A percentile compares a stretch with the other conserved stretches of the same genome.
phyloP scores from a whole-genome alignment of 352 stramenopile species.

The Phytophthora litchii region DNA sequence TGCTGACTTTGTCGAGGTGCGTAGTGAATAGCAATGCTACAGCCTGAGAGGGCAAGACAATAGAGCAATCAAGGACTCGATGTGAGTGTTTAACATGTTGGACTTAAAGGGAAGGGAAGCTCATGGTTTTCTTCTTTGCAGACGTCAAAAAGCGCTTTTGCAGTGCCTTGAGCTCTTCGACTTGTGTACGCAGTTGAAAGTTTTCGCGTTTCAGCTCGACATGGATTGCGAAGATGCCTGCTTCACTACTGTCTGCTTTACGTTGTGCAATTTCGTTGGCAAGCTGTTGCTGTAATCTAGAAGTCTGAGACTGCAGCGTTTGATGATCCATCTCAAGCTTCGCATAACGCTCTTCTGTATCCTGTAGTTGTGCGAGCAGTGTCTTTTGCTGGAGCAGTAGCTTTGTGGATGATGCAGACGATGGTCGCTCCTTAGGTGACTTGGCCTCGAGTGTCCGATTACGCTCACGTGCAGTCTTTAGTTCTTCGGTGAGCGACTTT shows the following conservation, averaged over 20 bases:
- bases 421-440: conserved; percentile 19
- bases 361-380: conserved; percentile 27
- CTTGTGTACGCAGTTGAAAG: conserved; percentile 57
- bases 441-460: conserved; percentile 24
- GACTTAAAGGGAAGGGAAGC: conserved; percentile 55
- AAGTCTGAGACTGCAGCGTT: conserved; percentile 17
- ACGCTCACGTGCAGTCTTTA: conserved; percentile 20
- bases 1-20: conserved; percentile 14
- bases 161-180: conserved; percentile 76
- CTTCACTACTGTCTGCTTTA: conserved; percentile 20
- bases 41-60: conserved; percentile 8
- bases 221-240: conserved; percentile 63
- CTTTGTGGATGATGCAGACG: conserved; percentile 23
- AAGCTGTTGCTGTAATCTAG: conserved; percentile 25
- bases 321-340: conserved; percentile 27
- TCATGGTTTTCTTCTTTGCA: conserved; percentile 80
- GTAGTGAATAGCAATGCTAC: conserved; percentile 9
- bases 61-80: conserved; percentile 27
- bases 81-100: conserved; percentile 18
- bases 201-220: conserved; percentile 84
- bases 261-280: conserved; percentile 31
- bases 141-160: conserved; percentile 69
- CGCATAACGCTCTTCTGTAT: conserved; percentile 23
- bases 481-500: conserved; percentile 14
- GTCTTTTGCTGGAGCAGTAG: conserved; percentile 34